Evolutionary conservation across 345 rosid genomes (phyloP).

Genomic region (Mercurialis annua): DNA sequence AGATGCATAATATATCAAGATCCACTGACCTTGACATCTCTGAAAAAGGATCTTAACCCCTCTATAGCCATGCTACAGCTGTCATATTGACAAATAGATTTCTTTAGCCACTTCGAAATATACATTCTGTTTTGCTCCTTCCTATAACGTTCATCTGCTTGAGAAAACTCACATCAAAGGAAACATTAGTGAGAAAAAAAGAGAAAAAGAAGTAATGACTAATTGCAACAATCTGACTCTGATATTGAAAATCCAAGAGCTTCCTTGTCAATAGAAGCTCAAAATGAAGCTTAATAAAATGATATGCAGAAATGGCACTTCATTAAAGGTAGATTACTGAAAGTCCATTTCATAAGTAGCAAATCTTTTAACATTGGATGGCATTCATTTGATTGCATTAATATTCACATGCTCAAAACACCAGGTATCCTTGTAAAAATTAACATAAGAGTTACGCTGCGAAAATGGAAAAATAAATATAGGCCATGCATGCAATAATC

Average conservation of each 20-base stretch:
- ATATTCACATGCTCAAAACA: neutral
- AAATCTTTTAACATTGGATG: neutral
- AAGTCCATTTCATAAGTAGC: neutral
- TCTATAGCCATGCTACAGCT: conserved; percentile 58
- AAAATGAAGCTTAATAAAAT: neutral
- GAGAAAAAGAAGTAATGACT: neutral
- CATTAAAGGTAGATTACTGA: no score
- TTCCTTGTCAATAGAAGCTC: neutral
- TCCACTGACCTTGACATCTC: conserved; percentile 61
- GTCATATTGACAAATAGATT: conserved; percentile 58
- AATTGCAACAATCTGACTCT: neutral
- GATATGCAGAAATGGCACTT: no score
- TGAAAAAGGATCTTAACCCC: conserved; percentile 65
- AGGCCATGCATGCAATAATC: neutral
- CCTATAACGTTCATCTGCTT: conserved; percentile 75
- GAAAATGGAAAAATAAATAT: neutral
- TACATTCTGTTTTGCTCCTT: conserved; percentile 64
- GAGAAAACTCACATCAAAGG: conserved; percentile 5
- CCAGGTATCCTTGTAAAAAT: neutral
- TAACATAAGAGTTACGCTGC: neutral
- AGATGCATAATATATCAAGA: conserved; percentile 6
- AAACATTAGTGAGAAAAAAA: neutral
- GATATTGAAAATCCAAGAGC: neutral
- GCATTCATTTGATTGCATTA: neutral
- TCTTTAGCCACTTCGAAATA: conserved; percentile 94